These are phyloP conservation scores for Pseudogymnoascus sp. DNA, from an alignment of 2,329 filamentous ascomycete genomes.

Conservation along the genomic window DNA sequence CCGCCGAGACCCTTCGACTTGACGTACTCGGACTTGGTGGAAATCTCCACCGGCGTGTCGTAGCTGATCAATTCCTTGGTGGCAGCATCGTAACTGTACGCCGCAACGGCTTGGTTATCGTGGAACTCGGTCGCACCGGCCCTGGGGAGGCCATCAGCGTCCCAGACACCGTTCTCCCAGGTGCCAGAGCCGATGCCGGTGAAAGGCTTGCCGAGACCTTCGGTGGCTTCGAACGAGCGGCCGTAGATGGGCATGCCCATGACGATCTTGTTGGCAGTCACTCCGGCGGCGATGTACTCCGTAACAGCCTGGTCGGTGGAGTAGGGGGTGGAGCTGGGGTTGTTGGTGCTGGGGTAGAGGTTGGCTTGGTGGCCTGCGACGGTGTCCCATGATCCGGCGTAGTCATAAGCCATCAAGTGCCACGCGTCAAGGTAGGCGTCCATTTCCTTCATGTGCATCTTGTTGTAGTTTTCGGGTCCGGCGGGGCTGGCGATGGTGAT, in stretches of 20 bases:
- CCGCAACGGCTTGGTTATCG: constrained; percentile 53
- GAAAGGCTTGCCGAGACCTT: constrained; percentile 59
- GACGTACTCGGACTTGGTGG: constrained; percentile 60
- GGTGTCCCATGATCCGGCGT: constrained; percentile 57
- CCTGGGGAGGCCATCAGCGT: constrained; percentile 70
- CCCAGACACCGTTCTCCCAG: constrained; percentile 71
- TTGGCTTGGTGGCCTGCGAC: constrained; percentile 65
- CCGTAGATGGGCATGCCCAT: constrained; percentile 79
- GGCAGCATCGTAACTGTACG: constrained; percentile 61
- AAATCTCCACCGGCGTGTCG: constrained; percentile 54
- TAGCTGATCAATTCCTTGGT: constrained; percentile 63
- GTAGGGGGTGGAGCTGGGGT: constrained; percentile 59
- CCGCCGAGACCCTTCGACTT: constrained; percentile 58
- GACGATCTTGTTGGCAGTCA: constrained; percentile 60
- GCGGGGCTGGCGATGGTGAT: constrained; percentile 48
- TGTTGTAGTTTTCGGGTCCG: constrained; percentile 40
- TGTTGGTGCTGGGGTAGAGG: constrained; percentile 48
- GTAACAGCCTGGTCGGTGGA: constrained; percentile 58
- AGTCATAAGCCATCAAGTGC: constrained; percentile 70
- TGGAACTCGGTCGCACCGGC: constrained; percentile 50
- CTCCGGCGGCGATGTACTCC: constrained; percentile 57
- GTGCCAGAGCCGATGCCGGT: constrained; percentile 58
- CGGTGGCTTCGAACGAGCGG: constrained; percentile 58
- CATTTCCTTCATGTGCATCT: constrained; percentile 41
- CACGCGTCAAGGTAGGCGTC: constrained; percentile 44